Conservation (phyloP, 768 basidiomycete species). For the Phylloporus sp. region DNA sequence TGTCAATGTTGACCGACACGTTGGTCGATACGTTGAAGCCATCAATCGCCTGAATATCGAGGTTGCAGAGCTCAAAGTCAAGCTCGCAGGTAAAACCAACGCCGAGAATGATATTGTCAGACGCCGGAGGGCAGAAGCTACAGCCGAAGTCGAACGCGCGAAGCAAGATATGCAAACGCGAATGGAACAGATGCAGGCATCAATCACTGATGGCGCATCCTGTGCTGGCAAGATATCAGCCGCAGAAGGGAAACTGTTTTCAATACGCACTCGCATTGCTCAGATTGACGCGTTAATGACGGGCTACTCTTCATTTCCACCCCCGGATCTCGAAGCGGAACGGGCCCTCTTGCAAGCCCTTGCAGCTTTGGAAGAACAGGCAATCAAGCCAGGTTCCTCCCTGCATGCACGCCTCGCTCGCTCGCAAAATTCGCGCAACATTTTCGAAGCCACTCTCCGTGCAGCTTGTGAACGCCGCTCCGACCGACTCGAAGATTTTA, state of each 20-base stretch:
- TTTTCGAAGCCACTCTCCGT: constrained; percentile 85
- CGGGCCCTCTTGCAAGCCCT: constrained; percentile 63
- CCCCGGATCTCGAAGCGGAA: constrained; percentile 70
- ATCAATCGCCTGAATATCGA: constrained; percentile 85
- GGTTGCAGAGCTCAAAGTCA: constrained; percentile 82
- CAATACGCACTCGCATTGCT: constrained; percentile 58
- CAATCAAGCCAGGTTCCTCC: constrained; percentile 53
- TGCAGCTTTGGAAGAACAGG: constrained; percentile 67
- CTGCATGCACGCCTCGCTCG: constrained; percentile 58
- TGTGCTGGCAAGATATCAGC: constrained; percentile 69
- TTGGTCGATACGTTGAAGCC: constrained; percentile 92
- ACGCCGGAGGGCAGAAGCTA: constrained; percentile 69
- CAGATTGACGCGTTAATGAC: constrained; percentile 47
- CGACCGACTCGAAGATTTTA: constrained; percentile 71
- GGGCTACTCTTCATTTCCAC: constrained; percentile 31
- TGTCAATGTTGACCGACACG: constrained; percentile 91
- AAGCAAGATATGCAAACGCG: constrained; percentile 69
- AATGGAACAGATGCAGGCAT: constrained; percentile 64
- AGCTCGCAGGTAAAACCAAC: constrained; percentile 67
- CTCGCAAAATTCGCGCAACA: constrained; percentile 69
- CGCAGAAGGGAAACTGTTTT: constrained; percentile 63
- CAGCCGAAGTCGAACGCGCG: constrained; percentile 68
- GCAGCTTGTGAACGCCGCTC: constrained; percentile 77
- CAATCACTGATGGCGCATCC: constrained; percentile 71
- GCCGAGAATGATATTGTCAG: constrained; percentile 59